These are phyloP conservation scores for Bonia amplexicaulis DNA, from an alignment of 176 grass and related monocot genomes.

Conservation along the genomic window DNA sequence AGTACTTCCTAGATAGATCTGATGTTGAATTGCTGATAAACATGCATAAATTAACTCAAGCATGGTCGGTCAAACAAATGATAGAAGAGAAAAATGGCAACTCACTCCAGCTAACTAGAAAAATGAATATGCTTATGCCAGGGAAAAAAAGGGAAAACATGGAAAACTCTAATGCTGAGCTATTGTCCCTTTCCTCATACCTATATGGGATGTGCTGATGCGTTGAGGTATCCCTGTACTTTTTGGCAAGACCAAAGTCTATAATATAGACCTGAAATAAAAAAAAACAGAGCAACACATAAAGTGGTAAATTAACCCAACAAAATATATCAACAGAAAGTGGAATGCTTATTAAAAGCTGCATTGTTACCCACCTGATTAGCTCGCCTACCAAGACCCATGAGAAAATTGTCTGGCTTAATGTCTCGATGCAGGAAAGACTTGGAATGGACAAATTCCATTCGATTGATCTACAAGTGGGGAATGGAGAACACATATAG, in stretches of 20 bases:
- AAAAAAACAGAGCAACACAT: background rate
- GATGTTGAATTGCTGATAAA: background rate
- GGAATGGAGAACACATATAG: background rate
- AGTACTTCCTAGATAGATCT: background rate
- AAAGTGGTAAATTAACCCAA: slow-evolving; percentile 26
- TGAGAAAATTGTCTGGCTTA: slow-evolving; percentile 98
- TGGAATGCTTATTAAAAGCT: background rate
- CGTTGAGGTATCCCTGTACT: slow-evolving; percentile 81
- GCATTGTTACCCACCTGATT: slow-evolving; percentile 58
- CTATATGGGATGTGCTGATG: slow-evolving; percentile 96
- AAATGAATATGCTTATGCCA: background rate
- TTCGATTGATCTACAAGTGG: slow-evolving; percentile 71
- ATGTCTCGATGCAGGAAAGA: slow-evolving; percentile 97
- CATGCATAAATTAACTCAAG: background rate
- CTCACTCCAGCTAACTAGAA: background rate
- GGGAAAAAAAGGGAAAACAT: background rate
- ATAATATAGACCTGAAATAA: slow-evolving; percentile 81
- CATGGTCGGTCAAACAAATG: background rate
- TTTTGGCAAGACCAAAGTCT: slow-evolving; percentile 98
- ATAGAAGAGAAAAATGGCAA: background rate
- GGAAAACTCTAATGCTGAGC: background rate
- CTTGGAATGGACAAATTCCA: slow-evolving; percentile 93
- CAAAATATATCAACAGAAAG: background rate
- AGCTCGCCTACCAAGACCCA: slow-evolving; percentile 88
- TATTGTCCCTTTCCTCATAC: slow-evolving; percentile 3